Evolutionary conservation across 768 basidiomycete genomes (phyloP), one percentile per base, ranked within the genome.

Genomic region (Macrolepiota fuliginosa): DNA sequence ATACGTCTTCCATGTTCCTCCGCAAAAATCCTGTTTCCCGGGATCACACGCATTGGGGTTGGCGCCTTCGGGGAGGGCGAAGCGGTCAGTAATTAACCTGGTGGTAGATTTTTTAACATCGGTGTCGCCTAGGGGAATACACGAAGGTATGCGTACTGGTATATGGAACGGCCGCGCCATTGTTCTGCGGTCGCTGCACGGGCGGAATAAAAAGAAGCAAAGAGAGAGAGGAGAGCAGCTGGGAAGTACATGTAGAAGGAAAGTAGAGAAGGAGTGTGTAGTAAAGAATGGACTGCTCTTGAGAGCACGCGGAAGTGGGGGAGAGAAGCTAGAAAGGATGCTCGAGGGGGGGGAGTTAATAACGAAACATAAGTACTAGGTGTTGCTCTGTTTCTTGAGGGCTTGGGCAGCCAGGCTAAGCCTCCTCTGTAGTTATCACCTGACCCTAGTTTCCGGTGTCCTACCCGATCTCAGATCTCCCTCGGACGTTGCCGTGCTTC

Each of bases 1-100:
- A 63, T 45, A 80, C 81, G 84, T 79, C 56, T 83, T 85, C 90
- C 91, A 94, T n/a, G 87, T 91, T 4, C 92, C 91, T n/a, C 92
- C 92, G 63, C 92, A 94, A 79, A 85, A 92, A 0, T 87, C 88
- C 68, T 85, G 88, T 22, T 78, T 69, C 27, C 71, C 76, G 4
- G 84, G 80, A 66, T 89, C 78, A 69, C 91, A 92, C 54, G 77
- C 68, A 61, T 74, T 81, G 36, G 74, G 72, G 68, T 81, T 75
- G 0, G 83, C 75, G n/a, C 82, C 82, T 0, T 76, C 68, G 9
- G 87, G 83, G 11, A 91, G 79, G 17, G 91, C 90, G 70, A 84
- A 94, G 45, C 92, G 87, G 71, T 93, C 91, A 2, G 85, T 87
- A 58, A 92, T 82, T 63, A 91, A 68, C 71, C 88, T 89, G 62